These are phyloP conservation scores for Sphaerosporella brunnea DNA, from an alignment of 495 filamentous ascomycete species.

Conservation along the genomic window DNA sequence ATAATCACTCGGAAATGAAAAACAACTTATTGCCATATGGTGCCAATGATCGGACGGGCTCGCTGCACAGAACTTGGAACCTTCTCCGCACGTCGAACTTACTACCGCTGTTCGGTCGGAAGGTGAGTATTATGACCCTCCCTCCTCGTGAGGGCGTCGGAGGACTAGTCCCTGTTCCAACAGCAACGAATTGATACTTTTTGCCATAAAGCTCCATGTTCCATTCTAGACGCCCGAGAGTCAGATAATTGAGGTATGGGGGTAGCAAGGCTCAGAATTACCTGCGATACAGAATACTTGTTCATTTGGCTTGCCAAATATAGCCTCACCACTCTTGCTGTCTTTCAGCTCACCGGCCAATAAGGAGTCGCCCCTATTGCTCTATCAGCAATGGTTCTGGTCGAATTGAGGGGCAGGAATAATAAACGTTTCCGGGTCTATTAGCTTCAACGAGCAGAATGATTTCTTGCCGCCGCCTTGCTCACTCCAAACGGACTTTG, in stretches of 20 bases:
- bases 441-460: conserved; percentile 20
- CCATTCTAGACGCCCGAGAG: conserved; percentile 19
- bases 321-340: conserved; percentile 14
- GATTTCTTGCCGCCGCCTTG: conserved; percentile 14
- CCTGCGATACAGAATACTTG: conserved; percentile 25
- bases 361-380: not conserved
- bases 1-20: not conserved
- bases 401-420: not conserved
- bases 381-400: not conserved
- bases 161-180: conserved; percentile 21
- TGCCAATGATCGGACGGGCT: conserved; percentile 22
- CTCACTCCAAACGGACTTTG: conserved; percentile 8
- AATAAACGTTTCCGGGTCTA: conserved; percentile 23
- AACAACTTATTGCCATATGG: conserved; percentile 17
- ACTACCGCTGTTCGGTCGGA: conserved; percentile 11
- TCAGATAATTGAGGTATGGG: no score
- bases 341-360: conserved; percentile 18
- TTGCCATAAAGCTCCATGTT: conserved; percentile 23
- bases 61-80: conserved; percentile 18
- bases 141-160: conserved; percentile 17
- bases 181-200: conserved; percentile 18
- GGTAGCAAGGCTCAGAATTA: no score
- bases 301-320: conserved; percentile 24
- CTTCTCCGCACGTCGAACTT: conserved; percentile 18
- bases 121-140: conserved; percentile 18